Evolutionary conservation across 2,329 filamentous ascomycete genomes (phyloP).

Genomic region (Cladorrhinum sp.): DNA sequence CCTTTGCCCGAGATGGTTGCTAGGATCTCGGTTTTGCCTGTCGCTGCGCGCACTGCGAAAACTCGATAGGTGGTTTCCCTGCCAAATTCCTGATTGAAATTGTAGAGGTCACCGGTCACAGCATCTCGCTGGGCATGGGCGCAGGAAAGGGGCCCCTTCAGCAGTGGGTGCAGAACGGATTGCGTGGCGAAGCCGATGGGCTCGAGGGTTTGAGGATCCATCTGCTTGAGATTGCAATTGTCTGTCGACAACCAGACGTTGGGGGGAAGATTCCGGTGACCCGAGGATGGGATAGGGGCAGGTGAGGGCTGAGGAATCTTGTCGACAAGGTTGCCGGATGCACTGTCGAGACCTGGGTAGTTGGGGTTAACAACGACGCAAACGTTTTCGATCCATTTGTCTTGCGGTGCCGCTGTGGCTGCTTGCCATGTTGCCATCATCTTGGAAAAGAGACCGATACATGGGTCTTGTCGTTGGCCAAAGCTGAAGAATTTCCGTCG

Average conservation of each 20-base stretch:
- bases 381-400: conserved; percentile 50
- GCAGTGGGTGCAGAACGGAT: conserved; percentile 58
- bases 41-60: conserved; percentile 61
- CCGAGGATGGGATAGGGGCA: conserved; percentile 22
- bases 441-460: conserved; percentile 69
- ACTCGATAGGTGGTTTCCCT: conserved; percentile 60
- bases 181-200: conserved; percentile 65
- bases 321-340: conserved; percentile 15
- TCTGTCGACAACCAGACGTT: conserved; percentile 59
- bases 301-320: conserved; percentile 2
- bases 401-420: conserved; percentile 26
- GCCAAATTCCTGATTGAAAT: conserved; percentile 73
- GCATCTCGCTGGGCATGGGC: conserved; percentile 73
- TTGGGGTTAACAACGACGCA: conserved; percentile 65
- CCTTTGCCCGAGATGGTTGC: conserved; percentile 57
- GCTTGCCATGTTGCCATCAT: conserved; percentile 58
- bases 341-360: conserved; percentile 52
- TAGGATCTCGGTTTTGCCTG: conserved; percentile 66
- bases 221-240: conserved; percentile 51
- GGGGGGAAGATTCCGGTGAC: conserved; percentile 42
- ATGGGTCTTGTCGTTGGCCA: conserved; percentile 70
- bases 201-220: conserved; percentile 70
- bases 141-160: conserved; percentile 65
- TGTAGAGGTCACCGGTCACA: conserved; percentile 70
- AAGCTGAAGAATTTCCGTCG: conserved; percentile 59